Evolutionary conservation across 352 stramenopile species (phyloP).

Genomic region (Phytophthora multivora): DNA sequence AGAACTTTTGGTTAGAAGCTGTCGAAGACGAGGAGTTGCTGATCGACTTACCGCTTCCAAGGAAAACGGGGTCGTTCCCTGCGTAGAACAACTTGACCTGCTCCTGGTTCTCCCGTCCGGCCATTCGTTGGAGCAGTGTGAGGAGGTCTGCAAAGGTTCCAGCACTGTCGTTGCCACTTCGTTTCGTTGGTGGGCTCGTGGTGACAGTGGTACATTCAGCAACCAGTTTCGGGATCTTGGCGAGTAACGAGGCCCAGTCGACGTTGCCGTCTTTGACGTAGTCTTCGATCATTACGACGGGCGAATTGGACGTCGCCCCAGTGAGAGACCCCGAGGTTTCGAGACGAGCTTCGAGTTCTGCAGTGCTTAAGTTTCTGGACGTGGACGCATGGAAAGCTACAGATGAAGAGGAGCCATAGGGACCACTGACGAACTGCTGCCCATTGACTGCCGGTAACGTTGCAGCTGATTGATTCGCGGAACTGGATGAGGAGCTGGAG

Average conservation of each 20-base stretch:
- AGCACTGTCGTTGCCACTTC: constrained; percentile 1
- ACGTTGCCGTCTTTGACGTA: constrained; percentile 24
- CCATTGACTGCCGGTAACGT: constrained; percentile 15
- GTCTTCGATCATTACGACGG: constrained; percentile 7
- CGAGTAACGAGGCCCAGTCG: constrained; percentile 42
- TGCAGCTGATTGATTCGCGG: neutral
- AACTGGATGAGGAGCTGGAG: constrained; percentile 22
- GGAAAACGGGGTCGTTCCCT: constrained; percentile 21
- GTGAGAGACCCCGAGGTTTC: constrained; percentile 38
- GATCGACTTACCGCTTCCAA: constrained; percentile 9
- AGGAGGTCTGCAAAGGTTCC: constrained; percentile 38
- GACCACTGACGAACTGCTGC: constrained; percentile 33
- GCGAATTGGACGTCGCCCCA: constrained; percentile 7
- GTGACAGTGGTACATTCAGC: constrained; percentile 37
- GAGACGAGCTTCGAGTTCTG: constrained; percentile 32
- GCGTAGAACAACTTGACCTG: constrained; percentile 65
- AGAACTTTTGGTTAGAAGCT: neutral
- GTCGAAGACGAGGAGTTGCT: no score
- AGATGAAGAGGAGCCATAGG: constrained; percentile 42
- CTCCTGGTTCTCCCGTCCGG: constrained; percentile 52
- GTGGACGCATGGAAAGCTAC: constrained; percentile 41
- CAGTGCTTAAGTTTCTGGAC: constrained; percentile 30
- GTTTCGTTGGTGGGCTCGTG: constrained; percentile 9
- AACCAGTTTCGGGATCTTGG: constrained; percentile 50
- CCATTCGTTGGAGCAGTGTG: constrained; percentile 65